Base-by-base conservation (phyloP, 2,329 filamentous ascomycete species). In the Aspergillus sp. region DNA sequence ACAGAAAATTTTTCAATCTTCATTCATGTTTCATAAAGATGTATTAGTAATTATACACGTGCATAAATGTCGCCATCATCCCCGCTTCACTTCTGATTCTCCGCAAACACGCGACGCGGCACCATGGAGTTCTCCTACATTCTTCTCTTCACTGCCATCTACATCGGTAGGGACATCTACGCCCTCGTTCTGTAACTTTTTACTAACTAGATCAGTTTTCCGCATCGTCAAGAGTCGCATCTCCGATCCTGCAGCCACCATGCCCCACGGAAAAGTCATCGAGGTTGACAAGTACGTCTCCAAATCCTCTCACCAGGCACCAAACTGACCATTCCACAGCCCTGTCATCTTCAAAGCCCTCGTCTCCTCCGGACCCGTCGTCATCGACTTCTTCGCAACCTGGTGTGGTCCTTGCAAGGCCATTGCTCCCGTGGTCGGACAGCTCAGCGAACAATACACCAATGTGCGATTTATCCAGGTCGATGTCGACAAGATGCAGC, bases 401-500 rank as follows among this genome's bases (percentile, higher is more conserved):
- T 80, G 77, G 76, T 79, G 77, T 58, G 76, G 76, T 2, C 77
- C 77, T 27, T 80, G 77, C 68, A 76, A 76, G 56, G 66, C 71
- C 30, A 76, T 80, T 43, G 70, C 70, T 3, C 76, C 76, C 28
- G 64, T 73, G 49, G 72, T 78, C 56, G 70, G 72, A 43, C 64
- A 73, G 51, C 67, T 79, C 43, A 76, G 75, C 46, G 68, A 73
- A 42, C 67, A 70, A 37, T 74, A 79, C 56, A 54, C 65, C 26
- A 69, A 72, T 45, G 61, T 79, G 19, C 68, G 70, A 27, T 79
- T 80, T 55, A 66, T 70, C 50, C 78, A 79, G 64, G 71, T 79
- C 29, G 73, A 80, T 45, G 76, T 79, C 10, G 77, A 80, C 52
- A 70, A 69, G 38, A 69, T 75, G 49, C 65, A 70, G 33, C 69